Conservation (phyloP, 441 rosid genomes). For the Macaranga tanarius region DNA sequence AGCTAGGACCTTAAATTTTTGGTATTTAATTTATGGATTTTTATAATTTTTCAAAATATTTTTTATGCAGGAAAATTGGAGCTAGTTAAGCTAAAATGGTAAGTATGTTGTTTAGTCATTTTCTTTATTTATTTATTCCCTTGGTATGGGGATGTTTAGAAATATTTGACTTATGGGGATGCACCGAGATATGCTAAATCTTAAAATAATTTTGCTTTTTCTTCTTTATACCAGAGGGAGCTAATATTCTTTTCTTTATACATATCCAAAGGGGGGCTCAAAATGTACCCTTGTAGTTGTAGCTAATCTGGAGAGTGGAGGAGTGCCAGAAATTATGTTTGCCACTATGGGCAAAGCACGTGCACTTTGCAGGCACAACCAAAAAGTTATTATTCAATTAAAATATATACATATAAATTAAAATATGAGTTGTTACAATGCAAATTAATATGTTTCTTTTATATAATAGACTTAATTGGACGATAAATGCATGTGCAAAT, state of each 20-base stretch:
- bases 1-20: background rate
- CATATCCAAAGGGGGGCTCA: background rate
- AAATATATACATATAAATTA: background rate
- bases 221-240: background rate
- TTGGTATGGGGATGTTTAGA: background rate
- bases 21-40: constrained; percentile 1
- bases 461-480: too few relatives aligned
- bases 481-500: background rate
- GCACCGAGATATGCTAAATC: background rate
- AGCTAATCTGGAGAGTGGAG: background rate
- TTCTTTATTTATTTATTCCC: background rate
- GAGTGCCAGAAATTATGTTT: constrained; percentile 2
- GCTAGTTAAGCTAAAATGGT: background rate
- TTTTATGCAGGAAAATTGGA: background rate
- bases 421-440: background rate
- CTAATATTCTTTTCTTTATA: background rate
- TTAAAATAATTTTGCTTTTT: background rate
- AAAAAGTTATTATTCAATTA: background rate
- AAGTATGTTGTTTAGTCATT: background rate
- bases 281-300: too few relatives aligned
- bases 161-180: background rate
- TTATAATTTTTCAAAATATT: background rate
- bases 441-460: background rate
- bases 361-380: background rate
- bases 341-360: constrained; percentile 9